These are phyloP conservation scores for Giardia muris DNA, from an alignment of 208 protist species.

Conservation along the genomic window DNA sequence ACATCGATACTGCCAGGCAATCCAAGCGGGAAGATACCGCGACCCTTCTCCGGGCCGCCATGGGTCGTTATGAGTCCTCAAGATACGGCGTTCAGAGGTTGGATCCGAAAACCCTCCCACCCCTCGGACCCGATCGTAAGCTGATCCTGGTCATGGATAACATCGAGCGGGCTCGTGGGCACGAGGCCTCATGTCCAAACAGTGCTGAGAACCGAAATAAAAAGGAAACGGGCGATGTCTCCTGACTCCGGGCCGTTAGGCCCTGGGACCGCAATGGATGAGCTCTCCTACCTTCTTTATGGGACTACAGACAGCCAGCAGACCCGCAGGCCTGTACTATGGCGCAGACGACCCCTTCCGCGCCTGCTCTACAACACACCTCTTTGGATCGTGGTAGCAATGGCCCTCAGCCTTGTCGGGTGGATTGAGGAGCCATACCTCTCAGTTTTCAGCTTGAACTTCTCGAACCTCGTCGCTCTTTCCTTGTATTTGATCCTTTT, in stretches of 20 bases:
- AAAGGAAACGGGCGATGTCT: no score
- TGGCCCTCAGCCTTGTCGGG: neutral
- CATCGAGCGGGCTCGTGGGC: neutral
- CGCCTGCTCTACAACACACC: neutral
- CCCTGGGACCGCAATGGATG: no score
- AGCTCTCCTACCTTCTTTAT: no score
- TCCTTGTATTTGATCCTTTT: neutral
- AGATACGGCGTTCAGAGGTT: neutral
- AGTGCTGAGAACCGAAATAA: no score
- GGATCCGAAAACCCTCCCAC: neutral
- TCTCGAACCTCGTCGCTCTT: neutral
- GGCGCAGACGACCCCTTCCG: no score
- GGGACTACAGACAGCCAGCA: neutral
- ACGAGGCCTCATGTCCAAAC: no score
- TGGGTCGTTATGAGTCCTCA: neutral
- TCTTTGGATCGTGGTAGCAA: neutral
- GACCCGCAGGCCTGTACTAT: neutral
- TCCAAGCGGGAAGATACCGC: neutral
- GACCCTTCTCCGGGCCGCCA: neutral
- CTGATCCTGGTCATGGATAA: neutral
- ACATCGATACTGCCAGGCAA: no score
- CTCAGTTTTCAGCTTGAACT: neutral
- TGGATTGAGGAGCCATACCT: neutral
- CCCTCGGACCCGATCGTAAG: neutral
- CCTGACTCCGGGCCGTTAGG: no score